These are phyloP conservation scores for Paramecium primaurelia DNA, from an alignment of 73 alveolate species.

Conservation along the genomic window DNA sequence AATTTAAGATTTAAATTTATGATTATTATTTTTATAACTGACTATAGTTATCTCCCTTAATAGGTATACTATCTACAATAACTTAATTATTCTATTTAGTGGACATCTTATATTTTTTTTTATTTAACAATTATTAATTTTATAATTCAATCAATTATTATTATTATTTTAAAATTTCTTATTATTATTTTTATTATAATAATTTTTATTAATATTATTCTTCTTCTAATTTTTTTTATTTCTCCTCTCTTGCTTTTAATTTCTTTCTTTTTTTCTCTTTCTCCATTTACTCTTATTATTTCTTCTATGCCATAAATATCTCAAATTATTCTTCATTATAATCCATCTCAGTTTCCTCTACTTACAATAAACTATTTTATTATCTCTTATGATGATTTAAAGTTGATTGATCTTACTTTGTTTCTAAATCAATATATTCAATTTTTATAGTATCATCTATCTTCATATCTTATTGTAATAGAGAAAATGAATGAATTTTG, in stretches of 20 bases:
- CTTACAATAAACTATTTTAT: neutral
- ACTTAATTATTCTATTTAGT: neutral
- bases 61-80: neutral
- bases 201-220: neutral
- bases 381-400: neutral
- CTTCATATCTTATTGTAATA: neutral
- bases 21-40: neutral
- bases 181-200: neutral
- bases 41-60: neutral
- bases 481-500: neutral
- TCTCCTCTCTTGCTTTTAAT: neutral
- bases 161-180: neutral
- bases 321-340: neutral
- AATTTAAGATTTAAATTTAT: neutral
- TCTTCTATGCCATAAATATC: neutral
- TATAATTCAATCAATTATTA: neutral
- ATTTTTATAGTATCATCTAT: neutral
- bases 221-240: neutral
- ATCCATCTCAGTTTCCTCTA: neutral
- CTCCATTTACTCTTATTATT: neutral
- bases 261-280: neutral
- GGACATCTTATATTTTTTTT: neutral
- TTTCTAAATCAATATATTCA: neutral
- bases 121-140: neutral
- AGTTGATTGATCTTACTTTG: neutral